Base-by-base conservation (phyloP, 495 filamentous ascomycete genomes). In the Corynascus novoguineensis region DNA sequence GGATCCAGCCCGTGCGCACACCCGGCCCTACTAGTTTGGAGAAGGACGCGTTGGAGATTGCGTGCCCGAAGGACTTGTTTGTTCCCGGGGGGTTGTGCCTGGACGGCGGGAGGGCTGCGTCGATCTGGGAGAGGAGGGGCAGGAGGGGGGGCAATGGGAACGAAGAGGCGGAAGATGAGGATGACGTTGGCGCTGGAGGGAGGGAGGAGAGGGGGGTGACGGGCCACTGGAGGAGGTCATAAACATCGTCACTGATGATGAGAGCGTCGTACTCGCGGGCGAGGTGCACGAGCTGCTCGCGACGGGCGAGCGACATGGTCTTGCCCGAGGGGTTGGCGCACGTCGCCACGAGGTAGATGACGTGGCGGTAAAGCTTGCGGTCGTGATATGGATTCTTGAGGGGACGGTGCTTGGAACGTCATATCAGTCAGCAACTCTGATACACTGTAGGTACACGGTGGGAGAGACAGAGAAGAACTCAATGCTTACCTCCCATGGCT, bases 201-300 rank as follows among this genome's bases (percentile, higher is more conserved):
- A 9, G 25, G 48, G 19, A 22, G 1, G 62, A 46, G 7, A 49
- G 19, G 60, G 74, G 12, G 53, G 50, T 38, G 48, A 60, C 50
- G 6, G 80, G 78, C 83, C 89, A 93, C 65, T 88, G 86, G 0
- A 96, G 75, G 57, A 89, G 84, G 68, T 96, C 92, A 58, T 97
- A 97, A 1, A 97, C 89, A 68, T 96, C 91, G 71, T 96, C 91
- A 12, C 79, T 80, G n/a, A 96, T 78, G 45, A 95, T 69, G 6
- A 95, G 72, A 4, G 88, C 88, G 63, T 96, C 84, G 65, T 84
- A 81, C 29, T 82, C 69, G 12, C 90, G 78, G 3, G 90, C 91
- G 5, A 92, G 62, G 7, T 72, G 66, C 6, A 95, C 81, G 1
- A 95, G 75, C 14, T 67, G 68, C 56, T 82, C 68, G 0, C 91